Conservation (phyloP, 768 basidiomycete genomes). For the Pisolithus orientalis region DNA sequence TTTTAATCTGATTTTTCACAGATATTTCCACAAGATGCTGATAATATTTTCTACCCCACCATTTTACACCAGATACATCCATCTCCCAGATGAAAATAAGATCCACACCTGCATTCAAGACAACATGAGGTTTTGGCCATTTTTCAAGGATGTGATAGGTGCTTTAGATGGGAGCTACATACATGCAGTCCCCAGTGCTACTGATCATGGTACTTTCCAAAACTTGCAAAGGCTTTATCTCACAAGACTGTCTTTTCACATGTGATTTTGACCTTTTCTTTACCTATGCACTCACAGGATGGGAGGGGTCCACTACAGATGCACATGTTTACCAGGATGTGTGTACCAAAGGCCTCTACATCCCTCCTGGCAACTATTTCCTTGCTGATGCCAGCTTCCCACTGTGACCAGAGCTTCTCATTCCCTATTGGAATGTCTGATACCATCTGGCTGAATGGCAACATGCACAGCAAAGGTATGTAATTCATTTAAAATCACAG, state of each 20-base stretch:
- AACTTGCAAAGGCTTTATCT: slow-evolving; percentile 20
- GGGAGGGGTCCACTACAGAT: slow-evolving; percentile 35
- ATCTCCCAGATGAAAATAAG: too few relatives aligned
- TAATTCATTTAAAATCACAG: too few relatives aligned
- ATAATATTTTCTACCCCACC: slow-evolving; percentile 14
- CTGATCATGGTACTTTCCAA: slow-evolving; percentile 4
- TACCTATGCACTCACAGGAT: slow-evolving; percentile 33
- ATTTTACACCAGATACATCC: slow-evolving; percentile 25
- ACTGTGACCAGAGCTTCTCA: too few relatives aligned
- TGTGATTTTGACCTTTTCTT: slow-evolving; percentile 30
- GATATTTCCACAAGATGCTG: slow-evolving; percentile 26
- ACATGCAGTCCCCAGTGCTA: slow-evolving; percentile 6
- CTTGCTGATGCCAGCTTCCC: slow-evolving; percentile 11
- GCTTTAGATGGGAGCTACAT: slow-evolving; percentile 26
- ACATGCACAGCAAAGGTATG: too few relatives aligned
- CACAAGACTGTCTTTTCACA: slow-evolving; percentile 33
- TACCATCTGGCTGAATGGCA: too few relatives aligned
- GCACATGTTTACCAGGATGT: slow-evolving; percentile 27
- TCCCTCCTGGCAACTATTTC: slow-evolving; percentile 28
- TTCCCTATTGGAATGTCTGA: too few relatives aligned
- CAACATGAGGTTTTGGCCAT: background rate
- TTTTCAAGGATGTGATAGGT: slow-evolving; percentile 17
- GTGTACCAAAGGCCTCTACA: slow-evolving; percentile 18
- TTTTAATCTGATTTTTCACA: slow-evolving; percentile 1
- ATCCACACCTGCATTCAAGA: too few relatives aligned